Evolutionary conservation across 306 rosid genomes (phyloP).

Genomic region (Rubus parviflorus): DNA sequence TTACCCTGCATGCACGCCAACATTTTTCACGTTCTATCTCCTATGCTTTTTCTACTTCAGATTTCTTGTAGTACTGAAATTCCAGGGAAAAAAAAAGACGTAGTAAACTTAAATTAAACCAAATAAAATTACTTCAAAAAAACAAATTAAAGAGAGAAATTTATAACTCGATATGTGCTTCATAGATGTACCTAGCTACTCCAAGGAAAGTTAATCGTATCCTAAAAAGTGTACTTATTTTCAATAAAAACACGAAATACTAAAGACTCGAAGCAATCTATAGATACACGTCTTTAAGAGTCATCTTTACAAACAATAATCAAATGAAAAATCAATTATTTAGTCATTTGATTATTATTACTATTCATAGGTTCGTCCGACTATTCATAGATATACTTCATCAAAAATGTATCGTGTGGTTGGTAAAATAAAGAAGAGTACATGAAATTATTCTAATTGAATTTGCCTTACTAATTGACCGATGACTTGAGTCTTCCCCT

Average conservation of each 20-base stretch:
- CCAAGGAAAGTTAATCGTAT: no score
- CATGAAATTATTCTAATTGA: not conserved
- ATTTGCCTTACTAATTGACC: not conserved
- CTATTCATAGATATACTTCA: no score
- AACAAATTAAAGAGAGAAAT: not conserved
- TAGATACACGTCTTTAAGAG: no score
- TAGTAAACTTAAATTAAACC: not conserved
- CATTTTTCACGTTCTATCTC: constrained; percentile 21
- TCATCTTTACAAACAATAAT: not conserved
- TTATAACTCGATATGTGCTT: not conserved
- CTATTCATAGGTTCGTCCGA: no score
- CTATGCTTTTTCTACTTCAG: not conserved
- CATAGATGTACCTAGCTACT: not conserved
- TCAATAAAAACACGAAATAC: no score
- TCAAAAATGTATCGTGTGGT: no score
- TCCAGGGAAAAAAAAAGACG: not conserved
- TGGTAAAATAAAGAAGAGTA: no score
- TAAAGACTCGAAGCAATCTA: no score
- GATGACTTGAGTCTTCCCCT: not conserved
- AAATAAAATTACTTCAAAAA: not conserved
- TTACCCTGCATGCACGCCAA: constrained; percentile 12
- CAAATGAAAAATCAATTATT: not conserved
- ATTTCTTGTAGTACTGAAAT: not conserved
- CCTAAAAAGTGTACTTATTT: no score
- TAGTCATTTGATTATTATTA: no score